phyloP scores from a whole-genome alignment of 257 asterid genomes.

The Salvia hispanica region DNA sequence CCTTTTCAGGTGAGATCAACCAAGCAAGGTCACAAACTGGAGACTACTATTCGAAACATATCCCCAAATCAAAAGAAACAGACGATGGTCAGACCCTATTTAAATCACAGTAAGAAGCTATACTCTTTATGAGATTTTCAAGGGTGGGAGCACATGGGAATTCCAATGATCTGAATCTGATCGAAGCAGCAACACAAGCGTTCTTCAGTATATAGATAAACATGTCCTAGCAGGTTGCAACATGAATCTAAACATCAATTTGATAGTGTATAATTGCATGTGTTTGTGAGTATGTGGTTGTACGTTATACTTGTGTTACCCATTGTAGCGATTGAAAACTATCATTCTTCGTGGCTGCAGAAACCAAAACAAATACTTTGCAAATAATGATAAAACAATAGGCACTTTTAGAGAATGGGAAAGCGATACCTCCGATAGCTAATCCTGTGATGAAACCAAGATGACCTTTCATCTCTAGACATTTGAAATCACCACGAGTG shows the following conservation, averaged over 20 bases:
- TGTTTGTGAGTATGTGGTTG: neutral
- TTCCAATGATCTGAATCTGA: too few species aligned
- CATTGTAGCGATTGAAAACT: neutral
- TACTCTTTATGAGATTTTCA: too few species aligned
- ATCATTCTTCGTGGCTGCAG: neutral
- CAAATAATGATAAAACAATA: conserved; percentile 14
- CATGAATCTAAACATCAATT: neutral
- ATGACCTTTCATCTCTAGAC: conserved; percentile 75
- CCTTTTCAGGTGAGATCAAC: too few species aligned
- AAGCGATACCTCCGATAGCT: conserved; percentile 71
- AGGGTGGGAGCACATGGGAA: too few species aligned
- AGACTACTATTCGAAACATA: too few species aligned
- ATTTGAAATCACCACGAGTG: conserved; percentile 49
- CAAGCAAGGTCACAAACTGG: too few species aligned
- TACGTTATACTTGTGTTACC: neutral
- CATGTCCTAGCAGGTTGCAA: neutral
- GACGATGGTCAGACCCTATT: too few species aligned
- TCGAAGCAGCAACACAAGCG: too few species aligned
- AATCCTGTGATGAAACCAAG: conserved; percentile 70
- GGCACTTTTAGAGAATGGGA: conserved; percentile 10
- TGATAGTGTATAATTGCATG: neutral
- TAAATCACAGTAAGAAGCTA: too few species aligned
- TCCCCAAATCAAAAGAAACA: too few species aligned
- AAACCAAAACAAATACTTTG: neutral
- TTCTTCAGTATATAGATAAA: neutral